Evolutionary conservation across 805 yeast species (phyloP), one percentile per base, ranked within the genome.

Genomic region (Saturnispora gosingensis): DNA sequence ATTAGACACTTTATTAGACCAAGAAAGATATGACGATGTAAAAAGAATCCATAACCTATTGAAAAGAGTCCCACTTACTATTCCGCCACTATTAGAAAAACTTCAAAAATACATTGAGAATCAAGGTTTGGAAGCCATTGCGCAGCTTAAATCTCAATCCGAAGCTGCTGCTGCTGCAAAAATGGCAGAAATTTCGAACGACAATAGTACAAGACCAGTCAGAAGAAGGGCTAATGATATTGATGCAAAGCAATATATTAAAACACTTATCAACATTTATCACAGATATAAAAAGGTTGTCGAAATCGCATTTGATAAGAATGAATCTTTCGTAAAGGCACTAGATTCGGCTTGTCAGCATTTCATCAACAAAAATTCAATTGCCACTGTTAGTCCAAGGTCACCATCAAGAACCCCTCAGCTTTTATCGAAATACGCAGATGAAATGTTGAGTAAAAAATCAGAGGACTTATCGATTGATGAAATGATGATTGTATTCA

Each of bases 321-420:
- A 88, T 64, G 79, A 88, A 3, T 77, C 82, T 20, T 86, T 93
- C 72, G 85, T 85, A 51, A 86, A 85, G 63, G 88, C 97, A 0
- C 76, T 93, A 58, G 98, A 93, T 64, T 80, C 78, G 58, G 97
- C 97, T 1, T 91, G 96, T 59, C 81, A 85, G 54, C 74, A 78
- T 36, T 90, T 85, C 60, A 88, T 95, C 61, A 93, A 93, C 68
- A 74, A 72, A 51, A 93, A 95, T 62, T 72, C 80, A 16, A 82
- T 89, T 65, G 96, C 97, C 28, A 77, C 82, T 8, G 82, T 85
- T 24, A 73, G 74, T 3, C 72, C 80, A 15, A 77, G 77, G 58
- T 70, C 79, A 0, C 65, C 68, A 43, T 85, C 96, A n/a, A 83
- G 77, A 61, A 89, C 98, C 0, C 96, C 98, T 0, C 98, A 95